Evolutionary conservation across 2,329 filamentous ascomycete species (phyloP).

Genomic region (Penicillium sp.): DNA sequence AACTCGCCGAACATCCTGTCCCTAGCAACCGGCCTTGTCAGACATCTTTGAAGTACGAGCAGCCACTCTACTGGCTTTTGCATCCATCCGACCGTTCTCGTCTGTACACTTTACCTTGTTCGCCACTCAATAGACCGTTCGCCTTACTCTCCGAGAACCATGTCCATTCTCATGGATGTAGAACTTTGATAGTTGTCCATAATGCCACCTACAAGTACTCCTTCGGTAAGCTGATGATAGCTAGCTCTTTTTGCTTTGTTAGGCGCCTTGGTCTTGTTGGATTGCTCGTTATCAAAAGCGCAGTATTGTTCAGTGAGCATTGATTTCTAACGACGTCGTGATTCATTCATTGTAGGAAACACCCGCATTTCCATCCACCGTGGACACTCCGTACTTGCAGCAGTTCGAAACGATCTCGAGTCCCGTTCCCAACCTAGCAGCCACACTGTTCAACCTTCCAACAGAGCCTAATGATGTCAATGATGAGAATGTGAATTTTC

Average conservation of each 20-base stretch:
- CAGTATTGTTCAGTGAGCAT: neutral
- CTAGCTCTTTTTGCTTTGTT: neutral
- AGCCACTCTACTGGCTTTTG: neutral
- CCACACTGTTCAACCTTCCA: slow-evolving; percentile 45
- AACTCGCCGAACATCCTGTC: neutral
- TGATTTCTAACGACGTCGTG: slow-evolving; percentile 15
- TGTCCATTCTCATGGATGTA: slow-evolving; percentile 13
- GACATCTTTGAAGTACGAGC: neutral
- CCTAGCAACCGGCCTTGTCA: neutral
- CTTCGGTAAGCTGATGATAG: slow-evolving; percentile 32
- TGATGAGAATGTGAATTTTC: slow-evolving; percentile 50
- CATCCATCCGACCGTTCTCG: neutral
- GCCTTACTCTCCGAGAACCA: neutral
- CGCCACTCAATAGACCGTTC: neutral
- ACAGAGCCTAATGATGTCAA: slow-evolving; percentile 41
- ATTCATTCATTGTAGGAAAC: slow-evolving; percentile 22
- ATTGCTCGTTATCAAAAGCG: neutral
- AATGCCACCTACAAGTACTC: slow-evolving; percentile 44
- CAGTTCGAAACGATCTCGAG: slow-evolving; percentile 46
- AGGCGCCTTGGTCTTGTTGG: neutral
- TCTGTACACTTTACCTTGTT: neutral
- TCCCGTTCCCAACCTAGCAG: slow-evolving; percentile 50
- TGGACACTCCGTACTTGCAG: slow-evolving; percentile 40
- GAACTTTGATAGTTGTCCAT: slow-evolving; percentile 11
- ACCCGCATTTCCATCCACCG: slow-evolving; percentile 21